Conservation (phyloP, 2,329 filamentous ascomycete genomes). For the Juglanconis oblonga region DNA sequence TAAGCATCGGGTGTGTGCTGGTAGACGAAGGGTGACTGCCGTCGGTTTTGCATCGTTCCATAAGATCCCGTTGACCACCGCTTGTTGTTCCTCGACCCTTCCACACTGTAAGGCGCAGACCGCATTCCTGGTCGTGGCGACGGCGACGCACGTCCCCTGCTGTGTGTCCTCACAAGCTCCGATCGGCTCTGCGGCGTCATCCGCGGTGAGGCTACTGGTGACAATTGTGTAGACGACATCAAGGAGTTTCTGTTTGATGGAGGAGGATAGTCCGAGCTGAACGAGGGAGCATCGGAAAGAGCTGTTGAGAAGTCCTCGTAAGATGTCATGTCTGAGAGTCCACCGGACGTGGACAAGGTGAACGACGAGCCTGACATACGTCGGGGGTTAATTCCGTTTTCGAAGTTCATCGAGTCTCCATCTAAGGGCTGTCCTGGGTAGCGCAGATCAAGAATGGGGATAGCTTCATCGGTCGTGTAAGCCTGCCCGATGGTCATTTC, state of each 20-base stretch:
- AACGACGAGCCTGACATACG: constrained; percentile 72
- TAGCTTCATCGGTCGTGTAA: constrained; percentile 60
- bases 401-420: constrained; percentile 48
- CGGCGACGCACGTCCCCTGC: constrained; percentile 68
- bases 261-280: constrained; percentile 64
- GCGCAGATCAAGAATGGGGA: constrained; percentile 60
- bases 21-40: constrained; percentile 61
- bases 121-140: constrained; percentile 67
- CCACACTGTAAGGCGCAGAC: constrained; percentile 68
- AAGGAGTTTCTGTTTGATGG: constrained; percentile 67
- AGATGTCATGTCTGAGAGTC: constrained; percentile 64
- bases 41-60: constrained; percentile 51
- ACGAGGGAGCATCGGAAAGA: constrained; percentile 65
- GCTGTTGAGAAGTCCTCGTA: constrained; percentile 70
- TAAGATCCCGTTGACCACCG: constrained; percentile 78
- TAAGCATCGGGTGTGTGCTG: constrained; percentile 60
- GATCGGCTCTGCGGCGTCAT: constrained; percentile 60
- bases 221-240: constrained; percentile 68
- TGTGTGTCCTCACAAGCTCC: constrained; percentile 61
- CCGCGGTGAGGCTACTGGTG: constrained; percentile 68
- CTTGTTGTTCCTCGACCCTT: constrained; percentile 61
- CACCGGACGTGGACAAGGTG: constrained; percentile 65
- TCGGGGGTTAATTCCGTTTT: constrained; percentile 52
- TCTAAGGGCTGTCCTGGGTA: constrained; percentile 48
- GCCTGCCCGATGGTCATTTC: constrained; percentile 62